Conservation (phyloP, 2,329 filamentous ascomycete genomes). For the Sporothrix brasiliensis region DNA sequence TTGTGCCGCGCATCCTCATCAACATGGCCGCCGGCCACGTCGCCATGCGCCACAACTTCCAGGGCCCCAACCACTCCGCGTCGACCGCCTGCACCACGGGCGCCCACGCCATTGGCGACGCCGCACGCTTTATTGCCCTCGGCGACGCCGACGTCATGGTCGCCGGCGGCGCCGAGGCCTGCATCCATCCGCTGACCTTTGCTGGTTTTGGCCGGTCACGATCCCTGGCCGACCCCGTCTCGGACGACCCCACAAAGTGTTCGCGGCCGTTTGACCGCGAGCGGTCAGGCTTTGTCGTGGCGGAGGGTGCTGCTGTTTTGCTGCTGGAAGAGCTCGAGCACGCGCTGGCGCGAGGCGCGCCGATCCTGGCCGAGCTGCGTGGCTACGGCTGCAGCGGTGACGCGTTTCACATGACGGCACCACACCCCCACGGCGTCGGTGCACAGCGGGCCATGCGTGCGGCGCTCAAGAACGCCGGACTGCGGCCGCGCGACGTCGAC, state of each 20-base stretch:
- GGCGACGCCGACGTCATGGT: slow-evolving; percentile 95
- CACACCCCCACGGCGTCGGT: slow-evolving; percentile 77
- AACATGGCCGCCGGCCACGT: slow-evolving; percentile 95
- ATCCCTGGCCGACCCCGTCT: slow-evolving; percentile 61
- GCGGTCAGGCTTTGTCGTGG: slow-evolving; percentile 85
- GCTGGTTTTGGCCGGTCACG: slow-evolving; percentile 88
- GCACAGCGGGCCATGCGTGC: slow-evolving; percentile 83
- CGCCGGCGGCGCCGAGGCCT: slow-evolving; percentile 92
- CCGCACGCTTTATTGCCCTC: slow-evolving; percentile 85
- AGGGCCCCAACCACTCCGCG: slow-evolving; percentile 88
- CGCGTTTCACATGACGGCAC: slow-evolving; percentile 91
- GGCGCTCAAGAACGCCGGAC: slow-evolving; percentile 71
- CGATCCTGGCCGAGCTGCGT: slow-evolving; percentile 83
- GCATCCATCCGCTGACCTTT: slow-evolving; percentile 90
- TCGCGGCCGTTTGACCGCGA: slow-evolving; percentile 85
- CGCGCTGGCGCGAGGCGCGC: slow-evolving; percentile 74
- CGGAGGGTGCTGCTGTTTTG: slow-evolving; percentile 86
- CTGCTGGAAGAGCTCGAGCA: slow-evolving; percentile 90
- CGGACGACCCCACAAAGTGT: slow-evolving; percentile 38
- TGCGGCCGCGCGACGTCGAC: slow-evolving; percentile 72
- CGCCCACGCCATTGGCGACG: slow-evolving; percentile 91
- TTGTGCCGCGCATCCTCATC: slow-evolving; percentile 89
- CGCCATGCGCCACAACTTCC: slow-evolving; percentile 86
- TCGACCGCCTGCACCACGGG: slow-evolving; percentile 97
- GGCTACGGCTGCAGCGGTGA: slow-evolving; percentile 92